Evolutionary conservation across 2,329 filamentous ascomycete genomes (phyloP).

Genomic region (Colletotrichum viniferum): DNA sequence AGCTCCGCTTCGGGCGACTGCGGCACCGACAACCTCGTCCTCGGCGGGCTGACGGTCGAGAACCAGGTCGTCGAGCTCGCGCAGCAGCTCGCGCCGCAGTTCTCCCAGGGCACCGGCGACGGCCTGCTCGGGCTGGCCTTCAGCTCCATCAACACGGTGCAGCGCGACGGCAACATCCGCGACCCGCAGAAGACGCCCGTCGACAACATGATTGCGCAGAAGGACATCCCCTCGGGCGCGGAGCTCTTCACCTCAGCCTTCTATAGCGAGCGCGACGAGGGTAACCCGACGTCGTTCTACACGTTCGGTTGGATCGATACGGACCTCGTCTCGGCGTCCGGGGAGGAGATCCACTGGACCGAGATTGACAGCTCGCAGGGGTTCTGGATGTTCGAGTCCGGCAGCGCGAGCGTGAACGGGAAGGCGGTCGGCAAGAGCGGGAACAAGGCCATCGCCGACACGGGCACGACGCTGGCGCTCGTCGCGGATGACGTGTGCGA

Average conservation of each 20-base stretch:
- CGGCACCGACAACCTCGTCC: constrained; percentile 69
- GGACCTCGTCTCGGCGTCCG: constrained; percentile 58
- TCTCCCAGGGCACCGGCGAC: constrained; percentile 62
- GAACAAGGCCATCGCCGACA: constrained; percentile 58
- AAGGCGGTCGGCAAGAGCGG: constrained; percentile 37
- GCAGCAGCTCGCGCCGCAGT: constrained; percentile 59
- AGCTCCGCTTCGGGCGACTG: constrained; percentile 67
- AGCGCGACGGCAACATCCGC: constrained; percentile 47
- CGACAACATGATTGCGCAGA: constrained; percentile 70
- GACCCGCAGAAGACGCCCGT: constrained; percentile 72
- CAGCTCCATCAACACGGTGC: constrained; percentile 66
- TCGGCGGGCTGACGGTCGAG: constrained; percentile 67
- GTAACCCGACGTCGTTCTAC: constrained; percentile 66
- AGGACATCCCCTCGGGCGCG: constrained; percentile 74
- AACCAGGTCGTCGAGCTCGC: constrained; percentile 71
- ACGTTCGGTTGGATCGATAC: constrained; percentile 74
- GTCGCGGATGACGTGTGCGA: constrained; percentile 30
- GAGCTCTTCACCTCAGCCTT: constrained; percentile 16
- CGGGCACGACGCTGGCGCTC: constrained; percentile 68
- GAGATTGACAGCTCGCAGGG: constrained; percentile 64
- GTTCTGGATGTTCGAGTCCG: constrained; percentile 72
- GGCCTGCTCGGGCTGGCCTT: constrained; percentile 75
- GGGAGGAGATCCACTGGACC: constrained; percentile 64
- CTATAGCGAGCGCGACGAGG: constrained; percentile 41
- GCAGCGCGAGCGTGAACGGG: constrained; percentile 58